Percentiles rank a stretch among this genome's conserved stretches.
Evolutionary conservation across 2,329 filamentous ascomycete genomes (phyloP).

Genomic region (Graphilbum sp.): DNA sequence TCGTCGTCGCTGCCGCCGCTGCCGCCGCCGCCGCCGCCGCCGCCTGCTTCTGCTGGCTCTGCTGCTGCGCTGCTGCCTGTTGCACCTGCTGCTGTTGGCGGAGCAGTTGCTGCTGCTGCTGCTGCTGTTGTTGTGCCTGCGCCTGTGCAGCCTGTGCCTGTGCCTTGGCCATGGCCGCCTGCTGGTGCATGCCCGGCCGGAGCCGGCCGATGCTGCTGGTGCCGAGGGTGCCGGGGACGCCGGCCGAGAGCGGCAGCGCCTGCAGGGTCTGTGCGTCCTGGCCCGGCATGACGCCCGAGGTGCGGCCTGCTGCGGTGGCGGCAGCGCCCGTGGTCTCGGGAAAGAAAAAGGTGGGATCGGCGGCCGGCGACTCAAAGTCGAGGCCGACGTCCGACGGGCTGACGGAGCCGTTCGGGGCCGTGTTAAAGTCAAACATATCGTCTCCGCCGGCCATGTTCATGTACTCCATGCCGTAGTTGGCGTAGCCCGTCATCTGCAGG

Average conservation of each 20-base stretch:
- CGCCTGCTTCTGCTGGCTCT: slow-evolving; percentile 25
- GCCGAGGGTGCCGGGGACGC: slow-evolving; percentile 21
- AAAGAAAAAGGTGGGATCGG: slow-evolving; percentile 50
- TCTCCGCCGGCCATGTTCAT: slow-evolving; percentile 39
- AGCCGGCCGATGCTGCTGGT: slow-evolving; percentile 49
- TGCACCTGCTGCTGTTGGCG: slow-evolving; percentile 23
- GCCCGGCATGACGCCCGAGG: slow-evolving; percentile 42
- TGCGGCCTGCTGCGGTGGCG: not conserved
- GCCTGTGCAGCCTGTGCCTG: slow-evolving; percentile 54
- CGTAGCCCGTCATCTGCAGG: slow-evolving; percentile 33
- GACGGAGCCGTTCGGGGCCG: slow-evolving; percentile 42
- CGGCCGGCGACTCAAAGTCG: slow-evolving; percentile 41
- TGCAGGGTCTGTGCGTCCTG: slow-evolving; percentile 39
- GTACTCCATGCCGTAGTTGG: slow-evolving; percentile 30
- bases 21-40: slow-evolving; percentile 24
- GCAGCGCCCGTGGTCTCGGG: slow-evolving; percentile 16
- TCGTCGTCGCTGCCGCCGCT: slow-evolving; percentile 21
- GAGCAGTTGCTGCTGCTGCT: slow-evolving; percentile 45
- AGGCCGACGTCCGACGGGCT: slow-evolving; percentile 53
- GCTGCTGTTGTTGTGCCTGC: slow-evolving; percentile 50
- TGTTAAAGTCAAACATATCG: slow-evolving; percentile 57
- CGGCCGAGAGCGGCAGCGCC: slow-evolving; percentile 24
- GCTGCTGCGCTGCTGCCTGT: slow-evolving; percentile 21
- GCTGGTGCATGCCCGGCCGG: slow-evolving; percentile 88
- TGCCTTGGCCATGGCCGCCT: slow-evolving; percentile 63